Evolutionary conservation across 1,139 yeast species (phyloP), one percentile per base, ranked within the genome.

Genomic region (Yamadazyma atmosphaerica): DNA sequence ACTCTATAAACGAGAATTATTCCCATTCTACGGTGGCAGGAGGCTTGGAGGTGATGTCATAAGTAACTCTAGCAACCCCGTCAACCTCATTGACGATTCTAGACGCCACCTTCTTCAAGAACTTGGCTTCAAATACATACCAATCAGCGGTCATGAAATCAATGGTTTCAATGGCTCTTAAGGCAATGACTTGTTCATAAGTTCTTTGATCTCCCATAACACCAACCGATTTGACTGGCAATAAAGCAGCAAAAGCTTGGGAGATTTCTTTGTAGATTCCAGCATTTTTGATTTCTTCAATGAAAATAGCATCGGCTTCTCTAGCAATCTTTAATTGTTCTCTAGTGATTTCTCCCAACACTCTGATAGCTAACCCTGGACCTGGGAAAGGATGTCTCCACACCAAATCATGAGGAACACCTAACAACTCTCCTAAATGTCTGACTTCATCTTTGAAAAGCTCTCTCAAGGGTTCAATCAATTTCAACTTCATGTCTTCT

Each of bases 311-410:
- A 63, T 92, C 99, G 44, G 99, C 98, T 63, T 89, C 92, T 71
- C 98, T 86, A 37, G 98, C 98, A 63, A 92, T 92, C 58, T 81
- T 89, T 43, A 92, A 92, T 72, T 92, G 98, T 48, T 76, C 83
- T 52, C 81, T 85, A 45, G 96, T 87, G 49, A 92, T 97, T 71
- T 90, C 98, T 54, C 99, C 99, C 42, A 92, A 75, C 42, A 92
- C 95, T 72, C 99, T 84, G 63, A 92, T 94, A 52, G 98, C 98
- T 61, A 92, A 86, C 73, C 99, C 99, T 63, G 99, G 99, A 61
- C 99, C 99, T 58, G 99, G 99, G 96, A 92, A 92, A 43, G 99
- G 99, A 63, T 92, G 99, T 78, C 99, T 87, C 98, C 98, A 90
- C 51, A 92, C 98, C 55, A 92, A 79, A 55, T 92, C 98, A 60